Evolutionary conservation across 2,329 filamentous ascomycete species (phyloP).

Genomic region (Fusarium fracticaudum): DNA sequence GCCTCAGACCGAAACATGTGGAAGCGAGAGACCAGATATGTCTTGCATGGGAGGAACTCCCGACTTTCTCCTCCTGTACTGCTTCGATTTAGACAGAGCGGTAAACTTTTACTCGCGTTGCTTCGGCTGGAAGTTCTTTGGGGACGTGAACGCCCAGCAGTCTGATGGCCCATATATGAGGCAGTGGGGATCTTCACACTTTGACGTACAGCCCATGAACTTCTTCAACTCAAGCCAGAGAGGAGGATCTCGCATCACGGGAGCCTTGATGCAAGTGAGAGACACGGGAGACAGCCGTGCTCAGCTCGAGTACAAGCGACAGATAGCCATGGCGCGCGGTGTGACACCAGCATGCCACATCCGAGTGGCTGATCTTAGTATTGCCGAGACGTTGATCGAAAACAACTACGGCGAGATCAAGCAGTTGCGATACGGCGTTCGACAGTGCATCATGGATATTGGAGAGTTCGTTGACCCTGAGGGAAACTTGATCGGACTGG

Average conservation of each 20-base stretch:
- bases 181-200: conserved; percentile 37
- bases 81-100: conserved; percentile 36
- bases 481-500: conserved; percentile 39
- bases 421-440: conserved; percentile 37
- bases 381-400: conserved; percentile 36
- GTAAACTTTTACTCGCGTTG: conserved; percentile 37
- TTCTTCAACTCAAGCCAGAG: conserved; percentile 35
- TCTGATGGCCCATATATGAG: conserved; percentile 22
- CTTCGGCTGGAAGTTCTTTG: conserved; percentile 39
- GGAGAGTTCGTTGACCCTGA: conserved; percentile 42
- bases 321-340: conserved; percentile 23
- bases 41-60: conserved; percentile 22
- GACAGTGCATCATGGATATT: conserved; percentile 40
- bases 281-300: conserved; percentile 1
- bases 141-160: conserved; percentile 34
- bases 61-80: conserved; percentile 39
- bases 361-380: conserved; percentile 38
- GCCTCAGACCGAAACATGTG: conserved; percentile 18
- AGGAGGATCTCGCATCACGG: conserved; percentile 22
- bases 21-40: conserved; percentile 6
- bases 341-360: conserved; percentile 35
- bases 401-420: conserved; percentile 33
- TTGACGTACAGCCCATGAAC: conserved; percentile 38
- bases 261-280: conserved; percentile 34
- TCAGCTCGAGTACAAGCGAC: conserved; percentile 27